Base-by-base conservation (phyloP, 805 yeast genomes). In the Blastobotrys robertii region DNA sequence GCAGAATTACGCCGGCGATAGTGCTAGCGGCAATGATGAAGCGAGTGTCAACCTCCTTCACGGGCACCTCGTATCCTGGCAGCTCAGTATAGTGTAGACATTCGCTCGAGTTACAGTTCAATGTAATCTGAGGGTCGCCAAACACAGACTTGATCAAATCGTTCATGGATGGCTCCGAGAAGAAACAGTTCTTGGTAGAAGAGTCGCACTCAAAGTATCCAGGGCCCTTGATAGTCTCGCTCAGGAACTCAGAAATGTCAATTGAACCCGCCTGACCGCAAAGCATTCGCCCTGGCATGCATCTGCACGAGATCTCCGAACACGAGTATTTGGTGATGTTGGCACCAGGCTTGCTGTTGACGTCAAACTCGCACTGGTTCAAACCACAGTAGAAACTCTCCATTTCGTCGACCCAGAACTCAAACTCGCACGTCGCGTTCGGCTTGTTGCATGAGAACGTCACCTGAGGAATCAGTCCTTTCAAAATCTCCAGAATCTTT, bases 101-200 rank as follows among this genome's bases (percentile, higher is more conserved):
- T 59, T 92, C 98, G 38, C 95, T 90, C 1, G 95, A 77, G 7
- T 67, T 64, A 64, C 98, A 92, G 37, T 74, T 70, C 43, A 92
- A 67, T 1, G 88, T 81, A 56, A 92, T 92, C 51, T 77, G 73
- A 1, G 90, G 84, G 58, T 92, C 98, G n/a, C 98, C 98, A 65
- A 92, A 92, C 2, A 92, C 94, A 6, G 85, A 78, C 45, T 77
- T 70, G 44, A 92, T 92, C 55, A 92, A 71, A 50, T 84, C 94
- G 64, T 92, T 84, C 97, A 92, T 90, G 43, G 92, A 80, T 37
- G 98, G 97, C 58, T 92, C 98, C 2, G 90, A 80, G 56, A 92
- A 92, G 38, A 69, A 69, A 65, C 98, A 92, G 37, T 69, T 63
- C 34, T 70, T 74, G 11, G 72, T 59, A 4, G 64, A 60, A 15